Evolutionary conservation across 1,284 basidiomycete species (phyloP), one percentile per base, ranked within the genome.

Genomic region (Vanrija pseudolonga): DNA sequence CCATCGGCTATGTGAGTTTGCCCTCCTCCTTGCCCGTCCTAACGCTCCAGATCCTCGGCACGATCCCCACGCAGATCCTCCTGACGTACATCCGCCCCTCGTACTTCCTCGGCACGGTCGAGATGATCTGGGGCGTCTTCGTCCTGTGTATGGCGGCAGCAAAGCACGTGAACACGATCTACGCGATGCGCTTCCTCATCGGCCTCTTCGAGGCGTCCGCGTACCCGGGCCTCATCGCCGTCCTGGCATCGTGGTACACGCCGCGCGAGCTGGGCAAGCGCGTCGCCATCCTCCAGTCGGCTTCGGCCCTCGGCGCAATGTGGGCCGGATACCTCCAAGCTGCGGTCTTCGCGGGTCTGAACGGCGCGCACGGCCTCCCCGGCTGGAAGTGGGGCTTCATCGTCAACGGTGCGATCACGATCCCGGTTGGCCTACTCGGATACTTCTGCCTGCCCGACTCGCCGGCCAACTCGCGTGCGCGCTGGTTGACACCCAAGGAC

Each of bases 401-500:
- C 12, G 64, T 70, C 23, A 32, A 76, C 52, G 73, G 72, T 48
- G 57, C 61, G 23, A 69, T 62, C 9, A 68, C 69, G 1, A 62
- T 67, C 18, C 58, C 61, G 32, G 51, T 67, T 18, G 68, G 67
- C 26, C 42, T 60, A 37, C 56, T 62, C 50, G 64, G 64, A 15
- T 55, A 60, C 60, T 64, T 58, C 45, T 50, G 74, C 55, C 61
- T 76, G 40, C 74, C 74, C 45, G 68, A 74, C 59, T 74, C 74
- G 73, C n/a, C 61, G 62, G 14, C 77, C 74, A 20, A 80, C 78
- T 39, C 67, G 62, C 22, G 32, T 12, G 32, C 32, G 4, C 32
- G 32, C 32, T 53, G 51, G 51, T 67, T 80, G n/a, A 67, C 65
- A 9, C 60, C 63, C 4, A 72, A 76, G 41, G 78, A 80, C 57